These are phyloP conservation scores for Aspergillus versicolor DNA, from an alignment of 2,329 filamentous ascomycete genomes.

Conservation along the genomic window DNA sequence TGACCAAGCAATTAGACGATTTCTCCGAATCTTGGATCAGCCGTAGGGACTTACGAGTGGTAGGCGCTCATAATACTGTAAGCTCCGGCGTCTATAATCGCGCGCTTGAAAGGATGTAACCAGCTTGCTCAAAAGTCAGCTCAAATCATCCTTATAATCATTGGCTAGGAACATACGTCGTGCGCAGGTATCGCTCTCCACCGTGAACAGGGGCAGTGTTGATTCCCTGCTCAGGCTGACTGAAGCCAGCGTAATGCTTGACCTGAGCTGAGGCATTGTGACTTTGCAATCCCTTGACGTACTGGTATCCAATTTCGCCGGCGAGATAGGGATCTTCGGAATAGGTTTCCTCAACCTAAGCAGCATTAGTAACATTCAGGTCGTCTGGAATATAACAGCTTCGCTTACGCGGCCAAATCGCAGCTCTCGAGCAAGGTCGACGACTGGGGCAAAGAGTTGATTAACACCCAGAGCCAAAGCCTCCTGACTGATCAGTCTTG, in stretches of 20 bases:
- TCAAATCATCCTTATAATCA: neutral
- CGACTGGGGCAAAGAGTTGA: constrained; percentile 70
- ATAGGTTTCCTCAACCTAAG: constrained; percentile 65
- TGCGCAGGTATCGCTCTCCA: constrained; percentile 55
- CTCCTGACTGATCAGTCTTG: constrained; percentile 63
- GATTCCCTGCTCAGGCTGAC: constrained; percentile 67
- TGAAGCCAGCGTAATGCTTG: constrained; percentile 73
- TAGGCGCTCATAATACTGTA: constrained; percentile 73
- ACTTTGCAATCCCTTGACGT: constrained; percentile 62
- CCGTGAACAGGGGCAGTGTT: constrained; percentile 64
- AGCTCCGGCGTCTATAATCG: constrained; percentile 69
- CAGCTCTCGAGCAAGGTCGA: constrained; percentile 69
- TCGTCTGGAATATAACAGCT: neutral
- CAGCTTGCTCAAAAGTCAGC: constrained; percentile 23
- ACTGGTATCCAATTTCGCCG: constrained; percentile 65
- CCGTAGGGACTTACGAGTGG: constrained; percentile 48
- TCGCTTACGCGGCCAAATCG: constrained; percentile 61
- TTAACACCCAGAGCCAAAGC: constrained; percentile 67
- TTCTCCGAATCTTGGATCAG: no score
- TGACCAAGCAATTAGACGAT: neutral
- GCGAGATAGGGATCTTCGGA: constrained; percentile 68
- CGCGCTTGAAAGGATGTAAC: constrained; percentile 64
- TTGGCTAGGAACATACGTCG: constrained; percentile 50
- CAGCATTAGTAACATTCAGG: neutral
- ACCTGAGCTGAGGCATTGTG: constrained; percentile 68